Percentiles rank a stretch among this genome's conserved stretches.
Evolutionary conservation across 192 early-diverging fungal genomes (phyloP).

Genomic region (Podila minutissima): DNA sequence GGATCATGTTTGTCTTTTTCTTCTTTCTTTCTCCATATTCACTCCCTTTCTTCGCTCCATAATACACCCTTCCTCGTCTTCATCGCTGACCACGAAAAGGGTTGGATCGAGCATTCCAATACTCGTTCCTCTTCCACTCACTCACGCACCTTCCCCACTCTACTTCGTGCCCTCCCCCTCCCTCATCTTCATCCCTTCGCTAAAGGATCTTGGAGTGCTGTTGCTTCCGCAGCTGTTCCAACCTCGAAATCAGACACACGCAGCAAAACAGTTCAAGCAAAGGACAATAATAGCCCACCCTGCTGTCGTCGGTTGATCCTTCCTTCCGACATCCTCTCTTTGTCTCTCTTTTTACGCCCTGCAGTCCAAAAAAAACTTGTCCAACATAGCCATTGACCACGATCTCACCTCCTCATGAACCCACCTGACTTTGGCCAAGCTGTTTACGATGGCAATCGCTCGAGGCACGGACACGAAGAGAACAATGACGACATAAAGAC

Average conservation of each 20-base stretch:
- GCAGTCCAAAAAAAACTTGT: not conserved
- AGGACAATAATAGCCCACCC: not conserved
- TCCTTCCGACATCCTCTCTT: not conserved
- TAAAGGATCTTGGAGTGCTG: not conserved
- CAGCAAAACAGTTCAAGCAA: not conserved
- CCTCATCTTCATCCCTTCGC: not conserved
- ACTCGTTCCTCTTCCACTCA: not conserved
- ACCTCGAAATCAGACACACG: not conserved
- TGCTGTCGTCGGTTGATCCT: not conserved
- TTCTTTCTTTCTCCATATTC: not conserved
- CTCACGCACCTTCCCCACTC: not conserved
- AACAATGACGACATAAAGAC: too few species aligned
- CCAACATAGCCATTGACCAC: too few species aligned
- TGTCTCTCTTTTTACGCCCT: not conserved
- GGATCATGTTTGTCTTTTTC: too few species aligned
- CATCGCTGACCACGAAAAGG: not conserved
- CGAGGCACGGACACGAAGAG: too few species aligned
- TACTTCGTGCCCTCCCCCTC: not conserved
- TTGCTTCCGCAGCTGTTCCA: not conserved
- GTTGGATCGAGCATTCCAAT: too few species aligned
- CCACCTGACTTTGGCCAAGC: not conserved
- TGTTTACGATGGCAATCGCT: not conserved
- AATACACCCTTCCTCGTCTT: not conserved
- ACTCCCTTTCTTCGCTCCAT: not conserved
- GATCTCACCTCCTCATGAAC: not conserved